A percentile compares a stretch with the other conserved stretches of the same genome.
Evolutionary conservation across 129 eudicot species (phyloP).

Genomic region (Heracleum sosnowskyi): DNA sequence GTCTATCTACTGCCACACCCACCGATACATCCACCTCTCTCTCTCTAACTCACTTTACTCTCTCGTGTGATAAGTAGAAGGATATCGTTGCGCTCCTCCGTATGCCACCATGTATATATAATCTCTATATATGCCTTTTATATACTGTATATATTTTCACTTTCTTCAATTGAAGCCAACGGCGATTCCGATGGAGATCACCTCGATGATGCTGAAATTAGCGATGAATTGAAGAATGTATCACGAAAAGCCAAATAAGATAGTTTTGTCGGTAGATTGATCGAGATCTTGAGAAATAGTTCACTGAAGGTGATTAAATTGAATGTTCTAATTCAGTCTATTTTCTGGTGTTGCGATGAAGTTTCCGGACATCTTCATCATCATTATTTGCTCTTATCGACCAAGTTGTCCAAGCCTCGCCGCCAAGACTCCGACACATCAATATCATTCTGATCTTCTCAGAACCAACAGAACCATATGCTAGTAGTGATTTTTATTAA

Average conservation of each 20-base stretch:
- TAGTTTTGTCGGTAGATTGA: constrained; percentile 49
- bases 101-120: background rate
- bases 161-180: background rate
- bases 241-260: background rate
- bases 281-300: constrained; percentile 83
- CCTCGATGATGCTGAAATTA: background rate
- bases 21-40: no score
- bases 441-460: no score
- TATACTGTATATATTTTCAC: background rate
- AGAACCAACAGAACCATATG: no score
- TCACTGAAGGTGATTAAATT: constrained; percentile 62
- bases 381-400: no score
- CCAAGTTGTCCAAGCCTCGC: no score
- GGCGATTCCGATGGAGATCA: background rate
- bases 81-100: constrained; percentile 5
- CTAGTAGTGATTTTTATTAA: no score
- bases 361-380: no score
- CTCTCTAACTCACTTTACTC: background rate
- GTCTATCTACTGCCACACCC: no score
- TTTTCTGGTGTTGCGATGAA: background rate
- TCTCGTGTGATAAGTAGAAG: constrained; percentile 3
- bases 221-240: constrained; percentile 1
- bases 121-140: background rate
- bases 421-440: no score
- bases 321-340: constrained; percentile 31